A percentile compares a stretch with the other conserved stretches of the same genome.
Evolutionary conservation across 2,329 filamentous ascomycete genomes (phyloP).

Genomic region (Epichloe sp.): DNA sequence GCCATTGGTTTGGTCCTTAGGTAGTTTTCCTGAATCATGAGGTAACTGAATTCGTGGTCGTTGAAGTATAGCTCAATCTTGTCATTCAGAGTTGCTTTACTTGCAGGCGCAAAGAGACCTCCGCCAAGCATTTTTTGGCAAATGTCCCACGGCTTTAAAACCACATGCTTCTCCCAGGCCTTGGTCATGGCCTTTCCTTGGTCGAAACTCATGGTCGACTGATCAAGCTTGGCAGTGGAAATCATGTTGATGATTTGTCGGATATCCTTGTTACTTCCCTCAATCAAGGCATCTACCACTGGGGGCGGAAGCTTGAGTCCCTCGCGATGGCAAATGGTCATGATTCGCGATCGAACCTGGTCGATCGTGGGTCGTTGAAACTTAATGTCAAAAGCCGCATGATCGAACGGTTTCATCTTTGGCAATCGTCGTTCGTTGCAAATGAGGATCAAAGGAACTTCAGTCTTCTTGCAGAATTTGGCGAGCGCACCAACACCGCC

Average conservation of each 20-base stretch:
- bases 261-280: conserved; percentile 91
- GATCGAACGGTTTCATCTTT: conserved; percentile 98
- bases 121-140: conserved; percentile 82
- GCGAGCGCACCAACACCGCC: conserved; percentile 91
- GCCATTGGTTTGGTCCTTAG: conserved; percentile 65
- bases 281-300: conserved; percentile 86
- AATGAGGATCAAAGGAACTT: conserved; percentile 90
- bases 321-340: conserved; percentile 90
- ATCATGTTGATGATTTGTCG: conserved; percentile 99
- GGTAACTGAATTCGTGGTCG: conserved; percentile 90
- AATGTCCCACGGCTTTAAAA: conserved; percentile 97
- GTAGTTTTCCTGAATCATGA: conserved; percentile 99
- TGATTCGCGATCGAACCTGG: conserved; percentile 80
- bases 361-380: conserved; percentile 86
- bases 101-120: conserved; percentile 71
- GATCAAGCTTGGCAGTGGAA: conserved; percentile 81
- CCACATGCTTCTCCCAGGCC: conserved; percentile 94
- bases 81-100: conserved; percentile 82
- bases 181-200: conserved; percentile 90
- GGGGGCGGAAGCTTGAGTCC: conserved; percentile 70
- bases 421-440: conserved; percentile 88
- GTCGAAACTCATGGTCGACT: conserved; percentile 66
- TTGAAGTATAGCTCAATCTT: conserved; percentile 99
- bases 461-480: conserved; percentile 87
- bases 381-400: conserved; percentile 67